Base-by-base conservation (phyloP, 2,329 filamentous ascomycete species). In the Alternaria longipes region DNA sequence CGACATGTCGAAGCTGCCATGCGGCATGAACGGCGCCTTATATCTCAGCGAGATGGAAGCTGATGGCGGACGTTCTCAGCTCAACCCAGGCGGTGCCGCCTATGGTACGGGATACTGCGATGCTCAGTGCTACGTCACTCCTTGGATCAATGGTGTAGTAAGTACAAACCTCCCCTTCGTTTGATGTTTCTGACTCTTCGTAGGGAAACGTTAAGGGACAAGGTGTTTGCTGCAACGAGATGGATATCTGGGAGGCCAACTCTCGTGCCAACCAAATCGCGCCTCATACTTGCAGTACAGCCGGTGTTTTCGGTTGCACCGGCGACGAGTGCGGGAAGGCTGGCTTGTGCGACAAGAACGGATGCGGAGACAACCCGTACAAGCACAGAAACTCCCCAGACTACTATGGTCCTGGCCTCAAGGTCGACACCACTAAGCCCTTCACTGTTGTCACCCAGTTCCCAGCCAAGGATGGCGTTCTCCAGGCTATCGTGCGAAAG, bases 361-460 rank as follows among this genome's bases (percentile, higher is more conserved):
- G 76, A 16, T 79, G 76, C 63, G 70, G 67, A 22, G 74, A 74
- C 46, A 79, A 79, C 66, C 73, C 76, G 5, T 79, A 78, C 63
- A 62, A 62, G 30, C 56, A 58, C 18, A 56, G 61, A 30, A 64
- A 60, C 11, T 72, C 66, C 26, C 71, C 70, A 53, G 54, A 64
- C 42, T 77, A 67, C 65, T 78, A 78, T 49, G 72, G 70, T 9
- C 64, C 56, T 12, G 59, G 64, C 28, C 62, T 70, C 26, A 88
- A 80, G 52, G 80, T 91, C 67, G 85, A 90, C 74, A 89, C 87
- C 56, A 84, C 77, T 64, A 81, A 83, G 73, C 85, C 86, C 69
- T 77, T 90, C 68, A 90, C 88, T 8, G 87, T 91, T 24, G 86
- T 90, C 59, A 91, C 89, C 9, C 88, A 90, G 76, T 91, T 91